Conservation (phyloP, 306 rosid genomes). For the Sophora flavescens region DNA sequence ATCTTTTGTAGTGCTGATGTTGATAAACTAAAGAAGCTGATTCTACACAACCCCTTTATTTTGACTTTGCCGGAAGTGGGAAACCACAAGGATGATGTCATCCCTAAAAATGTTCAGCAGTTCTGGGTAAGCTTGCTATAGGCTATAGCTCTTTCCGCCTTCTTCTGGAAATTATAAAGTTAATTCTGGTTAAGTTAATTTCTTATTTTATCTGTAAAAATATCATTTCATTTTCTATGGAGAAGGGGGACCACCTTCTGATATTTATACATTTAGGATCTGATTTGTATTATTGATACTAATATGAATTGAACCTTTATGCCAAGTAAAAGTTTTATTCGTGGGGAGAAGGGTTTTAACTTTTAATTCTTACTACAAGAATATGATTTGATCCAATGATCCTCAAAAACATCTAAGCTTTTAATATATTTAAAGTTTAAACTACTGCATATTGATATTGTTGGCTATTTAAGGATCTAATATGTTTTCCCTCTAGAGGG, state of each 20-base stretch:
- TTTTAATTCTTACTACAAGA: background rate
- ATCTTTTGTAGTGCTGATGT: conserved; percentile 78
- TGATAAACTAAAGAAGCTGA: conserved; percentile 90
- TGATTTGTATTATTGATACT: background rate
- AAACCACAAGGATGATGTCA: conserved; percentile 74
- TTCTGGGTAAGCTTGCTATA: conserved; percentile 65
- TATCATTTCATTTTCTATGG: conserved; percentile 5
- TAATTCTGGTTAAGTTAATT: background rate
- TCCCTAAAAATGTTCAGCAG: conserved; percentile 94
- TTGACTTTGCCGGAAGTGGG: conserved; percentile 92
- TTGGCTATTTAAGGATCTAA: conserved; percentile 17
- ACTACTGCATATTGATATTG: conserved; percentile 11
- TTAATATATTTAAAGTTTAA: background rate
- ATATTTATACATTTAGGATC: conserved; percentile 10
- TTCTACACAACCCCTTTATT: conserved; percentile 84
- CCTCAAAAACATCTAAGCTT: background rate
- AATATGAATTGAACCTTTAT: conserved; percentile 19
- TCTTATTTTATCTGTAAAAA: background rate
- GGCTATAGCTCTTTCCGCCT: conserved; percentile 6
- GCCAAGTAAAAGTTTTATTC: conserved; percentile 20
- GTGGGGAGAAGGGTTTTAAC: background rate
- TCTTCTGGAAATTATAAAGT: conserved; percentile 28
- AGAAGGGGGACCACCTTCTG: background rate
- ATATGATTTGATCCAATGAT: background rate
- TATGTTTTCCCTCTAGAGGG: background rate